Base-by-base conservation (phyloP, 2,329 filamentous ascomycete genomes). In the Pseudopyrenochaeta lycopersici region DNA sequence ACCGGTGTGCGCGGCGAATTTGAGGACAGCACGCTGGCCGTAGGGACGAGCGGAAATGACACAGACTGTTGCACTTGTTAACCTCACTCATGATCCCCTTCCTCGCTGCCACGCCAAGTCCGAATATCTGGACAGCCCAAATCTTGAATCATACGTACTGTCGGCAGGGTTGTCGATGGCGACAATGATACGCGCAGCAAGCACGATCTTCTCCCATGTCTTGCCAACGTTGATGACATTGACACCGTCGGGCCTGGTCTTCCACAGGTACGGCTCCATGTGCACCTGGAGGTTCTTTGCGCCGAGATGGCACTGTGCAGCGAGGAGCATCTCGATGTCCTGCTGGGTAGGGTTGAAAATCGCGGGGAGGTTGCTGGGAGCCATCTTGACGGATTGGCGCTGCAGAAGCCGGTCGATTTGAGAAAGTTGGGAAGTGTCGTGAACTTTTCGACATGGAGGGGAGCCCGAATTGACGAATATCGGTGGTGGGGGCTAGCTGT, bases 121-220 rank as follows among this genome's bases (percentile, higher is more conserved):
- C 36, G 21, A 30, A 29, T 10, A 9, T 35, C 4, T 40, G 14
- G 21, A 14, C 39, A 30, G 10, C 9, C n/a, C 5, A n/a, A 14
- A 18, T 9, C 14, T 23, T 5, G 12, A 18, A 10, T 35, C 23
- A 17, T 12, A 68, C 73, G 94, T 81, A 99, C 72, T 92, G 82
- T 99, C 95, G 82, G 94, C 92, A 75, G 95, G 95, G 91, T 99
- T 99, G 88, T 99, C 96, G 77, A 99, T 89, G 80, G 95, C 92
- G 78, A 90, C 94, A 81, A 99, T 98, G 86, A 99, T 97, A 77
- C 95, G 93, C 79, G 95, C 95, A 72, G 95, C 95, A 72, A 99
- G 89, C 77, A 98, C 92, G 80, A 99, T 97, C 88, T 99, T 99
- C 88, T 99, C 95, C 95, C 94, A 99, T 83, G 95, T 99, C 92